Percentiles rank a stretch among this genome's conserved stretches.
These are phyloP conservation scores for Onygena corvina DNA, from an alignment of 2,329 filamentous ascomycete genomes.

Conservation along the genomic window DNA sequence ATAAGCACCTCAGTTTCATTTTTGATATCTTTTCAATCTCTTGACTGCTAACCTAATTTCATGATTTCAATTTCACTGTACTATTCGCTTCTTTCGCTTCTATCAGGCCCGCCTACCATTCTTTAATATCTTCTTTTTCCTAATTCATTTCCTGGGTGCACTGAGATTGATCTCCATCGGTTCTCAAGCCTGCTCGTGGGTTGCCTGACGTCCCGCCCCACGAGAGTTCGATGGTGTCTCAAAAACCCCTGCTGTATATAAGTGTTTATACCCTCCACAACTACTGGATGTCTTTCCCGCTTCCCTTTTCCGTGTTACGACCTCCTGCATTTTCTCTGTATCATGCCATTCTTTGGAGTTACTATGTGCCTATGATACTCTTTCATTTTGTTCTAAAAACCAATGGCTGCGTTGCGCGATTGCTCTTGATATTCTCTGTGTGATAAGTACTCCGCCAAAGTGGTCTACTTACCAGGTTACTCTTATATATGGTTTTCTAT, in stretches of 20 bases:
- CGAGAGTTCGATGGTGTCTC: neutral
- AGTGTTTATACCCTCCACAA: neutral
- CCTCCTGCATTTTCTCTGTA: neutral
- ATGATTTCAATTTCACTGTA: neutral
- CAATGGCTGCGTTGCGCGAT: neutral
- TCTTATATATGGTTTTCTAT: no score
- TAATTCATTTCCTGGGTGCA: neutral
- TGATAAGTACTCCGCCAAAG: no score
- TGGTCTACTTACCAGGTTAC: no score
- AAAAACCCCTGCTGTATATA: neutral
- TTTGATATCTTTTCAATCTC: slow-evolving; percentile 4
- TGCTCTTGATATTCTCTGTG: no score
- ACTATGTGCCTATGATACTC: neutral
- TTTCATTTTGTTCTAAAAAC: no score
- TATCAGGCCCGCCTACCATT: neutral
- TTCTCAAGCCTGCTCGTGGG: neutral
- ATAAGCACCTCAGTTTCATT: slow-evolving; percentile 16
- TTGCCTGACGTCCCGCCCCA: neutral
- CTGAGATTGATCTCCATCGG: neutral
- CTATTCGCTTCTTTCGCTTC: neutral
- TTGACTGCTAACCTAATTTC: neutral
- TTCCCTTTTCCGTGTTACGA: neutral
- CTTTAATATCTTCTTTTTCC: neutral
- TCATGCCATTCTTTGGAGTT: neutral
- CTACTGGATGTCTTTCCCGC: neutral